Percentiles rank a stretch among this genome's conserved stretches.
Conservation (phyloP, 2,329 filamentous ascomycete species). For the Calonectria leucothoes region DNA sequence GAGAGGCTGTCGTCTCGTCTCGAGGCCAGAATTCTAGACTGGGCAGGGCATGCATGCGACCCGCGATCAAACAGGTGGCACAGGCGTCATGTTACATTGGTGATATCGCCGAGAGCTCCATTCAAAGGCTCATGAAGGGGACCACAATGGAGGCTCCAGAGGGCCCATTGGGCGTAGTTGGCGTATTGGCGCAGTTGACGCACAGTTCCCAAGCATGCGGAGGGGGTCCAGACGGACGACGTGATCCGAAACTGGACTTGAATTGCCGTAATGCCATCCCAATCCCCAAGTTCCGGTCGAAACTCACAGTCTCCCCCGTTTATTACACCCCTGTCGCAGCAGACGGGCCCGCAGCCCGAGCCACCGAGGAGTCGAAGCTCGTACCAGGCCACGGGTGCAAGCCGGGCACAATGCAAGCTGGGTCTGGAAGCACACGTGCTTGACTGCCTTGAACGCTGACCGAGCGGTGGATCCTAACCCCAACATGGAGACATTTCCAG, state of each 20-base stretch:
- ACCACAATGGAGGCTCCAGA: background rate
- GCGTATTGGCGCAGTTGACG: background rate
- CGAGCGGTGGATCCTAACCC: slow-evolving; percentile 18
- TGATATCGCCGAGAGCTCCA: background rate
- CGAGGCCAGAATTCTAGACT: background rate
- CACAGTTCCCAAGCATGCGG: background rate
- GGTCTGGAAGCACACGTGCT: slow-evolving; percentile 19
- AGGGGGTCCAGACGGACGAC: background rate
- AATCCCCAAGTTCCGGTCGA: slow-evolving; percentile 6
- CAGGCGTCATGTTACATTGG: slow-evolving; percentile 1
- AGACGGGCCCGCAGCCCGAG: background rate
- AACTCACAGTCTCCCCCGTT: slow-evolving; percentile 3
- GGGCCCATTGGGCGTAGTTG: background rate
- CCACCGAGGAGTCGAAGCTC: background rate
- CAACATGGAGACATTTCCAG: background rate
- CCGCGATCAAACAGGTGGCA: slow-evolving; percentile 10
- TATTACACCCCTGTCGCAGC: background rate
- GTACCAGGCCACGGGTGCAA: background rate
- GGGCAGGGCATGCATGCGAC: background rate
- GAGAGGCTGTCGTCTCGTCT: background rate
- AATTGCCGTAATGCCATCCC: slow-evolving; percentile 9
- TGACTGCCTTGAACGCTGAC: slow-evolving; percentile 18
- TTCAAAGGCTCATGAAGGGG: background rate
- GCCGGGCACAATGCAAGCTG: background rate
- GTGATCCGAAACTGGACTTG: slow-evolving; percentile 1